Percentiles rank a stretch among this genome's conserved stretches.
These are phyloP conservation scores for Phanerochaete sordida DNA, from an alignment of 768 basidiomycete genomes.

Conservation along the genomic window DNA sequence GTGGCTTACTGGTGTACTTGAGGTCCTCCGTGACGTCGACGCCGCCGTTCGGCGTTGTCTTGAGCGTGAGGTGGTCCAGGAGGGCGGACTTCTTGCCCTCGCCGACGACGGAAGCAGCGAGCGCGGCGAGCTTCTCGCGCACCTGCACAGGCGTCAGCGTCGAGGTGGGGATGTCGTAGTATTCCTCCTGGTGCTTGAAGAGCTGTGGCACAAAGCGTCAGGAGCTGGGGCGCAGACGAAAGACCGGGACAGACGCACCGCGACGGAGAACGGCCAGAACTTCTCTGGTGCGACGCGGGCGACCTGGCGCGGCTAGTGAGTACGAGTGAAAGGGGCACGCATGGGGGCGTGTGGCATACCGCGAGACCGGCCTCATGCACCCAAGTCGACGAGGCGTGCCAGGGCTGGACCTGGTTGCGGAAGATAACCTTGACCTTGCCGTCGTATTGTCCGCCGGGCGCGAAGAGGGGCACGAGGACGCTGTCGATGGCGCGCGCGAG, in stretches of 20 bases:
- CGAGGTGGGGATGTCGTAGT: slow-evolving; percentile 72
- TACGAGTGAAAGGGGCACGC: neutral
- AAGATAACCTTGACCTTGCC: slow-evolving; percentile 75
- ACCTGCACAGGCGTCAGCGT: slow-evolving; percentile 66
- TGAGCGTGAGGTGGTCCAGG: slow-evolving; percentile 58
- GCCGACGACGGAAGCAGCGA: slow-evolving; percentile 55
- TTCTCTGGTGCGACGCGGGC: slow-evolving; percentile 66
- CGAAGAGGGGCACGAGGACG: slow-evolving; percentile 57
- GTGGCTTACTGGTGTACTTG: slow-evolving; percentile 77
- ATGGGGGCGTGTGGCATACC: slow-evolving; percentile 34
- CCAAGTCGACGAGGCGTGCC: slow-evolving; percentile 74
- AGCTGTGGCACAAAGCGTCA: slow-evolving; percentile 42
- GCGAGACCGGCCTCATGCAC: slow-evolving; percentile 83
- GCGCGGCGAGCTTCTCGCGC: slow-evolving; percentile 64
- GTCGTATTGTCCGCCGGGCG: slow-evolving; percentile 54
- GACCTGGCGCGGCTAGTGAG: slow-evolving; percentile 39
- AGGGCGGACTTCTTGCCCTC: slow-evolving; percentile 44
- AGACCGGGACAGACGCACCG: slow-evolving; percentile 35
- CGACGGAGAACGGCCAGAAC: slow-evolving; percentile 76
- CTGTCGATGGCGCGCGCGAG: slow-evolving; percentile 54
- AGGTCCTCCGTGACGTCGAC: slow-evolving; percentile 80
- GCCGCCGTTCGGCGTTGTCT: slow-evolving; percentile 71
- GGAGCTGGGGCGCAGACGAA: neutral
- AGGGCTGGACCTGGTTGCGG: slow-evolving; percentile 71
- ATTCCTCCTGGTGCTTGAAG: slow-evolving; percentile 73